Base-by-base conservation (phyloP, 208 protist species). In the Acanthamoeba healyi region DNA sequence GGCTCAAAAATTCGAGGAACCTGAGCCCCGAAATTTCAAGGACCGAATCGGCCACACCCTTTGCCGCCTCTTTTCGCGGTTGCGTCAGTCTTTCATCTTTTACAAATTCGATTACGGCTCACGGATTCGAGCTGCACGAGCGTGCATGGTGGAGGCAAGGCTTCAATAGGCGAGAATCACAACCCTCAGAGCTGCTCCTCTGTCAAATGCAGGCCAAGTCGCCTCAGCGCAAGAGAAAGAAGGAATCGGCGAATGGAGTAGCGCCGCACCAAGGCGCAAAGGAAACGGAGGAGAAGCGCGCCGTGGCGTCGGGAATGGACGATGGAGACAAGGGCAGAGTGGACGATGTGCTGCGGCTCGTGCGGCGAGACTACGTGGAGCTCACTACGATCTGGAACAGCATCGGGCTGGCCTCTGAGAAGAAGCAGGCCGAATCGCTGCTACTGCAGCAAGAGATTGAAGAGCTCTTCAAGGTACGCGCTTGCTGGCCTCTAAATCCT, bases 391-490 rank as follows among this genome's bases (percentile, higher is more conserved):
- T 84, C 2, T 84, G 74, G 74, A 84, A 84, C 42, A 84, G 74
- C 74, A 84, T 84, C 34, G 74, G 74, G 1, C 44, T 84, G 0
- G 15, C 74, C 36, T 36, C 38, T 2, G 74, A 84, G 22, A 84
- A 84, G 74, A 84, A 54, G 74, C 3, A 32, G 10, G 22, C 19
- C 29, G 72, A 82, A 84, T n/a, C 74, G 5, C 34, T 7, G 10
- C 4, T 51, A 9, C 40, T 82, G 3, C 72, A 51, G 22, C 72
- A 51, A 26, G 72, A 82, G n/a, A 82, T 82, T 15, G 38, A 82
- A 82, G 72, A 82, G n/a, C 72, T 82, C 22, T 82, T 82, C 40
- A 44, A 82, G 19, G 72, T 82, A 14, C 42, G 26, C 34, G n/a
- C n/a, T n/a, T n/a, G n/a, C n/a, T n/a, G n/a, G n/a, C n/a, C n/a